phyloP scores from a whole-genome alignment of 495 filamentous ascomycete species.

The Hypoxylon fuscum region DNA sequence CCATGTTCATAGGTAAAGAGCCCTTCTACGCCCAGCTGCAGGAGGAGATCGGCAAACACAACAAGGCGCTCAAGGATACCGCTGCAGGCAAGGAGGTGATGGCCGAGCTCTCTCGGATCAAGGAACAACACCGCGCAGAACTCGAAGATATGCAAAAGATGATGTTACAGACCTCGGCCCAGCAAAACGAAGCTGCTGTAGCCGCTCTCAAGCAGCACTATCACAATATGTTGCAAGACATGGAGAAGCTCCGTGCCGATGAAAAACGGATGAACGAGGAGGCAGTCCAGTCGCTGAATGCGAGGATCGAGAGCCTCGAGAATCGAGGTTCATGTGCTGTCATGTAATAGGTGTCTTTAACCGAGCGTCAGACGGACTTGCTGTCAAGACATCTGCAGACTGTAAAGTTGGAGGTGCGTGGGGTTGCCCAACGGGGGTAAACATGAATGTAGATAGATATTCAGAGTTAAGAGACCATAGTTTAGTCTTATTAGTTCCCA shows the following conservation, averaged over 20 bases:
- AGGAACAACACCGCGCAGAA: slow-evolving; percentile 40
- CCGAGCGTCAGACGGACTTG: no score
- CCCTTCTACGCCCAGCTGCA: slow-evolving; percentile 49
- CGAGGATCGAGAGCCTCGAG: slow-evolving; percentile 24
- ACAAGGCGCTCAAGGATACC: slow-evolving; percentile 47
- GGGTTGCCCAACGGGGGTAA: no score
- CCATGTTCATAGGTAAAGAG: slow-evolving; percentile 30
- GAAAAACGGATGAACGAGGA: slow-evolving; percentile 34
- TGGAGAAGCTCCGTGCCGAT: slow-evolving; percentile 23
- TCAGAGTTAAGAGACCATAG: no score
- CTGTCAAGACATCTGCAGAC: no score
- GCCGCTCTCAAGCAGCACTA: slow-evolving; percentile 35
- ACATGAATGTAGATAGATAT: no score
- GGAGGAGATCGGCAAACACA: slow-evolving; percentile 48
- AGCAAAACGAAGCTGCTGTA: slow-evolving; percentile 37
- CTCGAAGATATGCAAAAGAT: slow-evolving; percentile 35
- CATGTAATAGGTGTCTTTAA: slow-evolving; percentile 20
- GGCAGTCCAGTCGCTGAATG: slow-evolving; percentile 10
- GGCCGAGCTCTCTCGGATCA: slow-evolving; percentile 37
- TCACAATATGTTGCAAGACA: slow-evolving; percentile 19
- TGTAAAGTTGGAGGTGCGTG: no score
- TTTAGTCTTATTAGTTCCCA: no score
- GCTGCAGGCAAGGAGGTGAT: slow-evolving; percentile 46
- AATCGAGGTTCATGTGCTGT: slow-evolving; percentile 16
- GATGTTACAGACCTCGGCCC: slow-evolving; percentile 35